Evolutionary conservation across 208 protist genomes (phyloP).

Genomic region (Acanthamoeba royreba): DNA sequence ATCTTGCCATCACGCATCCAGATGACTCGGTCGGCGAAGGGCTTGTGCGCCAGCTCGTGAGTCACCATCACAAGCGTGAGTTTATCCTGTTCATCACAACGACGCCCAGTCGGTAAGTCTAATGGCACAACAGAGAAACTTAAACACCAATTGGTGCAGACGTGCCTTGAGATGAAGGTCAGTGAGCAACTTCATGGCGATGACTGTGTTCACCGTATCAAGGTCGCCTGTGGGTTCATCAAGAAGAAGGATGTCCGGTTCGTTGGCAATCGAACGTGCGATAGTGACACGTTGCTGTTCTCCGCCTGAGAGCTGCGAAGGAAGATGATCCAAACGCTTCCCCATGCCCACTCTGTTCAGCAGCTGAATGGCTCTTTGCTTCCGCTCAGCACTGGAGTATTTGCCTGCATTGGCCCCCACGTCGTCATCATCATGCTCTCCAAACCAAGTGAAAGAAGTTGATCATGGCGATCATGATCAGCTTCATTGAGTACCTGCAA

Average conservation of each 20-base stretch:
- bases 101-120: not conserved
- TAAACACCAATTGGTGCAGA: not conserved
- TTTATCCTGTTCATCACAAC: slow-evolving; percentile 18
- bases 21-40: slow-evolving; percentile 89
- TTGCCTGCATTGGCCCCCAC: not conserved
- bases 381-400: slow-evolving; percentile 70
- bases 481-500: slow-evolving; percentile 83
- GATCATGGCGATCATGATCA: too few relatives aligned
- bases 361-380: slow-evolving; percentile 79
- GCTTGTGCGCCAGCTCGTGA: slow-evolving; percentile 94
- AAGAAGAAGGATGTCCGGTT: slow-evolving; percentile 91
- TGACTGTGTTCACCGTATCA: slow-evolving; percentile 91
- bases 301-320: slow-evolving; percentile 92
- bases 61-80: slow-evolving; percentile 97
- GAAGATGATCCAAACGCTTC: slow-evolving; percentile 86
- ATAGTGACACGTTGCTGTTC: slow-evolving; percentile 96
- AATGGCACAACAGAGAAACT: not conserved
- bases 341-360: slow-evolving; percentile 88
- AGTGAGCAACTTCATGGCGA: slow-evolving; percentile 91
- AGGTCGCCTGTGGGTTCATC: slow-evolving; percentile 96
- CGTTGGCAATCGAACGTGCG: slow-evolving; percentile 91
- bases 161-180: slow-evolving; percentile 60
- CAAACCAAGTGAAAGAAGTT: too few relatives aligned
- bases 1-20: slow-evolving; percentile 94
- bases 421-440: not conserved